A percentile compares a stretch with the other conserved stretches of the same genome.
These are phyloP conservation scores for Fonsecaea nubica DNA, from an alignment of 2,329 filamentous ascomycete genomes.

Conservation along the genomic window DNA sequence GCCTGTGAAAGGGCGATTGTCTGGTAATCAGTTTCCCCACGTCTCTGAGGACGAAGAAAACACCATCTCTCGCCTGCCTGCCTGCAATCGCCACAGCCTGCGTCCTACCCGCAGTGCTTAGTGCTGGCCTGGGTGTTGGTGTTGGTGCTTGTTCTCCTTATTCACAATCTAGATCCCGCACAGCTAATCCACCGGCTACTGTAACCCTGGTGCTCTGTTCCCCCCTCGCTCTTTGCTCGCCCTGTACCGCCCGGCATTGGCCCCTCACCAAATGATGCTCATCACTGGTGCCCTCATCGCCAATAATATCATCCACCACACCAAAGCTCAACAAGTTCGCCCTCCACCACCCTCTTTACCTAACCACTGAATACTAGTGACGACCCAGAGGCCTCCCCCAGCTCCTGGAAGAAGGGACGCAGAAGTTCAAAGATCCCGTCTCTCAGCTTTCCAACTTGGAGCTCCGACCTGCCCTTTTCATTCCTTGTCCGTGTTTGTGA, in stretches of 20 bases:
- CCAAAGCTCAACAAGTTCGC: constrained; percentile 7
- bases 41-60: neutral
- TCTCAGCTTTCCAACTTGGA: constrained; percentile 11
- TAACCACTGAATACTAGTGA: neutral
- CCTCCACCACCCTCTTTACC: constrained; percentile 2
- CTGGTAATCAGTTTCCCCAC: constrained; percentile 11
- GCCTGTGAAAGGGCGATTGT: neutral
- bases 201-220: constrained; percentile 9
- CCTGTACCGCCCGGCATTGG: constrained; percentile 1
- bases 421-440: constrained; percentile 20
- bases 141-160: neutral
- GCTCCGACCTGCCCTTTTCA: constrained; percentile 2
- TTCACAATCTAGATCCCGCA: constrained; percentile 10
- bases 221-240: neutral
- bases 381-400: neutral
- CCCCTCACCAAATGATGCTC: constrained; percentile 9
- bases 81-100: too few species aligned
- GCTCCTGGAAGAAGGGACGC: constrained; percentile 1
- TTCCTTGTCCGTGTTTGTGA: constrained; percentile 2
- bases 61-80: neutral
- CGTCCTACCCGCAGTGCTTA: neutral
- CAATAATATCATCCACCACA: constrained; percentile 25
- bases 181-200: neutral
- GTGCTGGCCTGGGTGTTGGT: neutral
- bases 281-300: constrained; percentile 23